Percentiles rank a stretch among this genome's conserved stretches.
These are phyloP conservation scores for Stromatinia cepivora DNA, from an alignment of 2,329 filamentous ascomycete genomes.

Conservation along the genomic window DNA sequence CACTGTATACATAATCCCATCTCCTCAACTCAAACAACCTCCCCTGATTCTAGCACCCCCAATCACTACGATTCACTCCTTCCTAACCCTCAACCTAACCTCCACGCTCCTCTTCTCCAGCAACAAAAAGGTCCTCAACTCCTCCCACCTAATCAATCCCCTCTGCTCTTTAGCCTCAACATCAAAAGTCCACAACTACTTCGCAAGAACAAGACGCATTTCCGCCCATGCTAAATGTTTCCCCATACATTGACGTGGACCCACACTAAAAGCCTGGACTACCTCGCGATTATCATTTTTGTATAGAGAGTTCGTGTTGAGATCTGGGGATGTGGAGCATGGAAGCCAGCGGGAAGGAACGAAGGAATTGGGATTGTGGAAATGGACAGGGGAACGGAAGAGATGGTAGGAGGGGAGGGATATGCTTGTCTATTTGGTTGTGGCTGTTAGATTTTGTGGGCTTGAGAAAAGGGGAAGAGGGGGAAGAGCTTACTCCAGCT, in stretches of 20 bases:
- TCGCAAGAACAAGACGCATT: background rate
- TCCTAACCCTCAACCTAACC: background rate
- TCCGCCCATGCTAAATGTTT: background rate
- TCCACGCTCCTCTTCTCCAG: background rate
- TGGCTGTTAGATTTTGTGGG: too few species aligned
- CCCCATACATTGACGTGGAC: constrained; percentile 1
- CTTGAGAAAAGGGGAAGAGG: too few species aligned
- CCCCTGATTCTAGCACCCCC: too few species aligned
- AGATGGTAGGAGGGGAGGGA: background rate
- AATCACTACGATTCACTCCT: too few species aligned
- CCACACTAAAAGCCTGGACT: constrained; percentile 2
- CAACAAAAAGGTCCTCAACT: background rate
- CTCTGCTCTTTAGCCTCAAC: background rate
- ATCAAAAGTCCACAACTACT: background rate
- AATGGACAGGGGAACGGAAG: background rate
- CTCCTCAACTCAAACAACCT: too few species aligned
- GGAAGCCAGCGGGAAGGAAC: background rate
- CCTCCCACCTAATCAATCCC: background rate
- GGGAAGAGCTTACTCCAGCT: too few species aligned
- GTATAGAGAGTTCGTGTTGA: too few species aligned
- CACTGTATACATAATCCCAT: too few species aligned
- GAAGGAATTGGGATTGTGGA: background rate
- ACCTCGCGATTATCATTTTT: background rate
- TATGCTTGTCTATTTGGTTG: too few species aligned
- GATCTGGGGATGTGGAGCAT: too few species aligned